phyloP scores from a whole-genome alignment of 257 asterid species.

The Phtheirospermum japonicum region DNA sequence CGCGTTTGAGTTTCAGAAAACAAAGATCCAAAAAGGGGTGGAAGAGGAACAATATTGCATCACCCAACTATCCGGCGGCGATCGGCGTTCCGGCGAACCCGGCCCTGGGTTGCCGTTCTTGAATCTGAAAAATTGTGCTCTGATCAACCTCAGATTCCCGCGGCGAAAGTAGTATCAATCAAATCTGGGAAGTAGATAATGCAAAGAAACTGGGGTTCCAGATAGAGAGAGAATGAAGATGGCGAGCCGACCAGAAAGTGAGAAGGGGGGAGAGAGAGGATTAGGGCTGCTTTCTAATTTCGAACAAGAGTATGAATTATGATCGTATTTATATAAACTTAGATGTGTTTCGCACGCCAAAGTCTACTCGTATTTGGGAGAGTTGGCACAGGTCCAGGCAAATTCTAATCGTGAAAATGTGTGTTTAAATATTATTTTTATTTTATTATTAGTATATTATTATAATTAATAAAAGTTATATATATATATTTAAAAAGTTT shows the following conservation, averaged over 20 bases:
- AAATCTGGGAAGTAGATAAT: constrained; percentile 18
- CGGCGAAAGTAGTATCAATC: neutral
- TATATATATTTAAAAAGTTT: too few species aligned
- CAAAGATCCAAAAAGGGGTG: constrained; percentile 22
- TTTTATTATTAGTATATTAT: too few species aligned
- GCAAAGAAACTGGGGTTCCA: constrained; percentile 2
- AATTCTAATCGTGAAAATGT: too few species aligned
- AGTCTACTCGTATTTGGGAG: neutral
- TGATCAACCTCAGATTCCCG: constrained; percentile 17
- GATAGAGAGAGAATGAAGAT: neutral
- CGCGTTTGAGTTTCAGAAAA: constrained; percentile 16
- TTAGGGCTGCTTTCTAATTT: constrained; percentile 34
- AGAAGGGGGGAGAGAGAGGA: constrained; percentile 7
- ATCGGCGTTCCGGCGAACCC: constrained; percentile 14
- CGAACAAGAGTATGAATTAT: neutral
- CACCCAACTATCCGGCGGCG: constrained; percentile 3
- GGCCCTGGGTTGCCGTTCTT: constrained; percentile 19
- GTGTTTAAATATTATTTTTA: too few species aligned
- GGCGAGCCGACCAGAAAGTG: constrained; percentile 31
- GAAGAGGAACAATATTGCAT: neutral
- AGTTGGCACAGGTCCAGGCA: too few species aligned
- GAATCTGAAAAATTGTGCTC: constrained; percentile 19
- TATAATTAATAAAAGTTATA: too few species aligned
- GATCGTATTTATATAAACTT: neutral
- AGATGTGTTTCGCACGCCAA: neutral